Evolutionary conservation across 768 basidiomycete genomes (phyloP), one percentile per base, ranked within the genome.

Genomic region (Collybiopsis luxurians): DNA sequence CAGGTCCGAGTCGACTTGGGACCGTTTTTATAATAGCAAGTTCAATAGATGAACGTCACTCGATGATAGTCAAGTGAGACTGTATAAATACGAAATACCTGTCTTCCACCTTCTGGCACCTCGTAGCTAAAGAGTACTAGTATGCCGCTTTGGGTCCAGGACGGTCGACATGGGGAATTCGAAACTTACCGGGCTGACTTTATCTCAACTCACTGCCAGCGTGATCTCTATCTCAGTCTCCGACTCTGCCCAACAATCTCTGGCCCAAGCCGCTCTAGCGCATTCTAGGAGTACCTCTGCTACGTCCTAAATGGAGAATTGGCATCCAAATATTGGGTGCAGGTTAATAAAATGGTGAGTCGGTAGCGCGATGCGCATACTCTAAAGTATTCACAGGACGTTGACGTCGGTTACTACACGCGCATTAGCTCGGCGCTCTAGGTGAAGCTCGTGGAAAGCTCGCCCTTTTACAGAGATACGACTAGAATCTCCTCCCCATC

Each of bases 371-470:
- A 36, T 53, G 34, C 31, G 34, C 11, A 27, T 42, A 21, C 38
- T 28, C 39, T 17, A 13, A 34, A 6, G 31, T 34, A 34, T 34
- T 34, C n/a, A n/a, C n/a, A n/a, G n/a, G n/a, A n/a, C n/a, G 30
- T 28, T n/a, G 24, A 47, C 27, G 12, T 10, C 17, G 27, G 17
- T 42, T 7, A 42, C 17, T 42, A 17, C 17, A 13, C 17, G 17
- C 27, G 47, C 12, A 5, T 7, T 49, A 81, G 78, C 69, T 81
- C 11, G 77, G 77, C 7, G 79, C 75, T 2, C 71, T 83, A 5
- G 79, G 80, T 2, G 72, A 79, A 66, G 76, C 79, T 1, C 76
- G 82, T 2, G 79, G 79, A 23, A 82, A 81, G 61, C 69, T 81
- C 5, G 77, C 75, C 13, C 74, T 82, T 27, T 73, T 83, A 34